Percentiles rank a stretch among this genome's conserved stretches.
Evolutionary conservation across 2,329 filamentous ascomycete species (phyloP).

Genomic region (Colletotrichum tropicale): DNA sequence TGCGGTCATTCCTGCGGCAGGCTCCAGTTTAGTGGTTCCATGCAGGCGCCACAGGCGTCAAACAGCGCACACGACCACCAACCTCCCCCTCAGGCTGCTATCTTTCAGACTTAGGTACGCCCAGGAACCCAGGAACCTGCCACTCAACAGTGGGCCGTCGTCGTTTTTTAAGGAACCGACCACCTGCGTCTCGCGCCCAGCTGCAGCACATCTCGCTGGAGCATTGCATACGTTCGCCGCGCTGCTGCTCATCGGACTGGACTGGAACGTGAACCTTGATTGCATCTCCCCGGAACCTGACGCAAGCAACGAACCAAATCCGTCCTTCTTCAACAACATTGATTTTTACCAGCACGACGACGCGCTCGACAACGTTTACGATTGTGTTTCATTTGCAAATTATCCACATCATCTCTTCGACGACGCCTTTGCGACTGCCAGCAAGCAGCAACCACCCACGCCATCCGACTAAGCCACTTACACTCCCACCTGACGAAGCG

Average conservation of each 20-base stretch:
- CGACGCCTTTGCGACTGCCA: not conserved
- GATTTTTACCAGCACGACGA: not conserved
- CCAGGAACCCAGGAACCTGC: not conserved
- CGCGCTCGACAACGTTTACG: not conserved
- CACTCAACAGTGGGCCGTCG: not conserved
- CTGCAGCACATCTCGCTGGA: not conserved
- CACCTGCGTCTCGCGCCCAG: not conserved
- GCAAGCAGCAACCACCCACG: not conserved
- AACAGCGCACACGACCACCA: not conserved
- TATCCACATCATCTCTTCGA: not conserved
- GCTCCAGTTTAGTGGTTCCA: not conserved
- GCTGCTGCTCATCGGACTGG: not conserved
- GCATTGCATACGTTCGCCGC: not conserved
- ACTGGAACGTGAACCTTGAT: not conserved
- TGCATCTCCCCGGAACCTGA: not conserved
- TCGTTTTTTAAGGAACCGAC: not conserved
- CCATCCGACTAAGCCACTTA: not conserved
- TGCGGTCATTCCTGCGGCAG: slow-evolving; percentile 4
- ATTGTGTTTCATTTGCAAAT: not conserved
- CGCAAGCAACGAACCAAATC: not conserved
- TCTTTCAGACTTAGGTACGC: not conserved
- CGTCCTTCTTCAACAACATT: not conserved
- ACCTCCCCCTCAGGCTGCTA: not conserved
- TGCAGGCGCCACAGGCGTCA: slow-evolving; percentile 3
- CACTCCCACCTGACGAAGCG: not conserved